These are phyloP conservation scores for Gelatoporia subvermispora DNA, from an alignment of 768 basidiomycete genomes.

Conservation along the genomic window DNA sequence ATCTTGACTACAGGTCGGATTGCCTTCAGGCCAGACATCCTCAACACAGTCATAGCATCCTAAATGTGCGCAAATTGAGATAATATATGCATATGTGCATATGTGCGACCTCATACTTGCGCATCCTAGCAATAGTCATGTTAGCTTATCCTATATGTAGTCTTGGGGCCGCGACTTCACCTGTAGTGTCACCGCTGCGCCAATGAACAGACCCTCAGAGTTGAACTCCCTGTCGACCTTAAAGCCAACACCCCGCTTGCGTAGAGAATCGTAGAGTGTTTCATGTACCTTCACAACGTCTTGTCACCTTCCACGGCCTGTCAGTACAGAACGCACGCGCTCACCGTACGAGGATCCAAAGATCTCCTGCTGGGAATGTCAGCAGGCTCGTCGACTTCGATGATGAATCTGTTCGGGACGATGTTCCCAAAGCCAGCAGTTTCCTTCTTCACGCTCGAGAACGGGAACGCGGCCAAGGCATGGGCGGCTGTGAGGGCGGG, in stretches of 20 bases:
- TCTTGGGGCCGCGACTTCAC: constrained; percentile 24
- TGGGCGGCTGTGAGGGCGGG: neutral
- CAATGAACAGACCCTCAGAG: constrained; percentile 48
- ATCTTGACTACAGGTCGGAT: constrained; percentile 50
- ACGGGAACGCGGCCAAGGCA: constrained; percentile 11
- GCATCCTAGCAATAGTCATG: neutral
- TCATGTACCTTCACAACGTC: constrained; percentile 40
- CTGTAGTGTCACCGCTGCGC: constrained; percentile 47
- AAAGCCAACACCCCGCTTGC: constrained; percentile 39
- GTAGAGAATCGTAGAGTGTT: constrained; percentile 42
- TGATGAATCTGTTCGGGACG: constrained; percentile 38
- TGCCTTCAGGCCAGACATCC: constrained; percentile 47
- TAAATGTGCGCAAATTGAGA: constrained; percentile 18
- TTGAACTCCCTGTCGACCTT: constrained; percentile 50
- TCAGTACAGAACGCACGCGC: neutral
- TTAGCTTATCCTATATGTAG: too few species aligned
- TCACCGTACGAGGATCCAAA: constrained; percentile 13
- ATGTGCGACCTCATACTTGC: neutral
- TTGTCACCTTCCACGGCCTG: neutral
- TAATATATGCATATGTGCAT: neutral
- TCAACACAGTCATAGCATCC: constrained; percentile 43
- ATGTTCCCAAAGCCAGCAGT: constrained; percentile 14
- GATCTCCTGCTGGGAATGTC: constrained; percentile 20
- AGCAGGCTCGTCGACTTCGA: constrained; percentile 33
- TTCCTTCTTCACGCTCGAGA: constrained; percentile 8